These are phyloP conservation scores for Daldinia eschscholtzii DNA, from an alignment of 2,329 filamentous ascomycete genomes.

Conservation along the genomic window DNA sequence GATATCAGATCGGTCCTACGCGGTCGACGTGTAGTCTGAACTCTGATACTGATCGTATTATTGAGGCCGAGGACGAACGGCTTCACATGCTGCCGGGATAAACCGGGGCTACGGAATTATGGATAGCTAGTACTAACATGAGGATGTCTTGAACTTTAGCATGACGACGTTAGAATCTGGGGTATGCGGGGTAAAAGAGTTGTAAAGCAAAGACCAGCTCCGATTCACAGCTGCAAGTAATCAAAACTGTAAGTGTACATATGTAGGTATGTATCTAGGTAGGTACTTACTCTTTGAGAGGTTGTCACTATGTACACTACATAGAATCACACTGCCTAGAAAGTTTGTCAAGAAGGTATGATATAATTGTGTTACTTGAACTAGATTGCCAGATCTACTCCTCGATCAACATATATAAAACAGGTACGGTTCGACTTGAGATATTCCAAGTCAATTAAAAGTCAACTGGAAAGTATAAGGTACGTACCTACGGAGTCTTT, in stretches of 20 bases:
- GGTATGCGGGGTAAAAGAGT: slow-evolving; percentile 27
- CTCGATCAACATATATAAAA: neutral
- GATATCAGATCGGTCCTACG: neutral
- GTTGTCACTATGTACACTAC: neutral
- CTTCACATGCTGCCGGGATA: slow-evolving; percentile 39
- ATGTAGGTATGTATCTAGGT: neutral
- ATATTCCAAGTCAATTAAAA: slow-evolving; percentile 2
- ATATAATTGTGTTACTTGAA: neutral
- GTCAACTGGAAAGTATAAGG: neutral
- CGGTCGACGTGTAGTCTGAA: neutral
- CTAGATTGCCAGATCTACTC: neutral
- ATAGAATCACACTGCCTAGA: neutral
- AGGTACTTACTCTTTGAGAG: neutral
- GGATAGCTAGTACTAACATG: neutral
- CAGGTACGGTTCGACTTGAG: neutral
- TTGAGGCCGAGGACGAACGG: neutral
- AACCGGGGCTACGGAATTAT: slow-evolving; percentile 23
- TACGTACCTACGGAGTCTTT: slow-evolving; percentile 1
- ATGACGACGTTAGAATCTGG: slow-evolving; percentile 11
- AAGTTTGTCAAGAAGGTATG: neutral
- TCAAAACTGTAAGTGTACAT: neutral
- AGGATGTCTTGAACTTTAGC: slow-evolving; percentile 15
- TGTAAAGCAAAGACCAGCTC: neutral
- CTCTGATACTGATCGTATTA: neutral
- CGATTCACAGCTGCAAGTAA: neutral